Conservation (phyloP, 805 yeast species). For the Jamesozyma gamospora region DNA sequence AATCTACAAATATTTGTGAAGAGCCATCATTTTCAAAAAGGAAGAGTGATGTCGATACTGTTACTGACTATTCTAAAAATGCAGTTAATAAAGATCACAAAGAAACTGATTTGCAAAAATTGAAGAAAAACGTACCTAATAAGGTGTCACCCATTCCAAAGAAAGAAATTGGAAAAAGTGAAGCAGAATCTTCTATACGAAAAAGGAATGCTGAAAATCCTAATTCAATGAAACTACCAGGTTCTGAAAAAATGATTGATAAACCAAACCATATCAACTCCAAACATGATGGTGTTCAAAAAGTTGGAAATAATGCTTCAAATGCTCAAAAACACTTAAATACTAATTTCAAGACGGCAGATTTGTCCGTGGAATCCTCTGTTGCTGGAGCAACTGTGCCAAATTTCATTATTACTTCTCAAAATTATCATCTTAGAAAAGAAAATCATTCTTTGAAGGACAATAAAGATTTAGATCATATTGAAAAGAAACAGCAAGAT, state of each 20-base stretch:
- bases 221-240: no score
- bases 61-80: background rate
- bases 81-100: background rate
- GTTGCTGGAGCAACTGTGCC: constrained; percentile 29
- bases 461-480: background rate
- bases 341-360: background rate
- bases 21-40: background rate
- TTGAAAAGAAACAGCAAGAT: background rate
- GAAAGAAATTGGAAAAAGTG: no score
- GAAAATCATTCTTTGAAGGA: background rate
- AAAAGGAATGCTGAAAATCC: no score
- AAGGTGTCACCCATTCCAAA: no score
- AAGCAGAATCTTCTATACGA: no score
- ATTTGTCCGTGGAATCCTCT: background rate
- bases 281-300: no score
- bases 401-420: constrained; percentile 24
- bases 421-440: constrained; percentile 16
- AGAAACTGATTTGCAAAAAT: background rate
- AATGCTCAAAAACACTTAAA: no score
- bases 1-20: background rate
- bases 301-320: no score
- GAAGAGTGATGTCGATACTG: background rate
- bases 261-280: no score
- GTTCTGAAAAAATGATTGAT: no score
- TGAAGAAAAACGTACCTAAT: background rate